phyloP scores from a whole-genome alignment of 2,329 filamentous ascomycete species.

The Cercospora zeina region DNA sequence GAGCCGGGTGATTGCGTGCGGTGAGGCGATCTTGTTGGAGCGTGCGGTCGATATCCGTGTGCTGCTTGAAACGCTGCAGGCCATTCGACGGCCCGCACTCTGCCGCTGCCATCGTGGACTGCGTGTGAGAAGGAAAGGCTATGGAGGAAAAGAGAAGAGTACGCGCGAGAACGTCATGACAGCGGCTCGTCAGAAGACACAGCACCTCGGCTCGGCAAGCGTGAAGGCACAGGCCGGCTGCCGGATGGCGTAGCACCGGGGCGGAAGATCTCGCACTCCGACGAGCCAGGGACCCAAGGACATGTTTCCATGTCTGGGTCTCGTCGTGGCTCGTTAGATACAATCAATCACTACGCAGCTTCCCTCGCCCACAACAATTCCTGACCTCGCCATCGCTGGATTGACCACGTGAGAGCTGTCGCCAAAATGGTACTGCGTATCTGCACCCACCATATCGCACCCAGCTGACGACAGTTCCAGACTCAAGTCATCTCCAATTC shows the following conservation, averaged over 20 bases:
- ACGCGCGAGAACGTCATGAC: background rate
- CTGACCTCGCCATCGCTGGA: background rate
- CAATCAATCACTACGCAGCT: background rate
- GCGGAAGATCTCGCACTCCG: background rate
- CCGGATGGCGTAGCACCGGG: background rate
- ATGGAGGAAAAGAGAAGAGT: background rate
- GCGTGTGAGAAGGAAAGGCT: conserved; percentile 25
- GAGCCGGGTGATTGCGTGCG: conserved; percentile 46
- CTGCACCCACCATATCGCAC: conserved; percentile 11
- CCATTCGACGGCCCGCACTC: conserved; percentile 75
- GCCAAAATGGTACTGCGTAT: background rate
- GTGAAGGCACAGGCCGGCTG: background rate
- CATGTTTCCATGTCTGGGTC: conserved; percentile 4
- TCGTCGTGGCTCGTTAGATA: background rate
- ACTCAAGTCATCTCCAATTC: conserved; percentile 80
- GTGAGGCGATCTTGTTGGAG: conserved; percentile 71
- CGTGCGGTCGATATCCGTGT: conserved; percentile 66
- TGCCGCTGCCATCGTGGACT: conserved; percentile 59
- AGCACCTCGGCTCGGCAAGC: background rate
- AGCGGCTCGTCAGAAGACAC: background rate
- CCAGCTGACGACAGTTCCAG: conserved; percentile 44
- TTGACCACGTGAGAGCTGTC: background rate
- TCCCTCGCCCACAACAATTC: background rate
- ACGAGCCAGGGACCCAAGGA: background rate
- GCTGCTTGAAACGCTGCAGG: conserved; percentile 71